Evolutionary conservation across 2,329 filamentous ascomycete species (phyloP).

Genomic region (Apiospora sp.): DNA sequence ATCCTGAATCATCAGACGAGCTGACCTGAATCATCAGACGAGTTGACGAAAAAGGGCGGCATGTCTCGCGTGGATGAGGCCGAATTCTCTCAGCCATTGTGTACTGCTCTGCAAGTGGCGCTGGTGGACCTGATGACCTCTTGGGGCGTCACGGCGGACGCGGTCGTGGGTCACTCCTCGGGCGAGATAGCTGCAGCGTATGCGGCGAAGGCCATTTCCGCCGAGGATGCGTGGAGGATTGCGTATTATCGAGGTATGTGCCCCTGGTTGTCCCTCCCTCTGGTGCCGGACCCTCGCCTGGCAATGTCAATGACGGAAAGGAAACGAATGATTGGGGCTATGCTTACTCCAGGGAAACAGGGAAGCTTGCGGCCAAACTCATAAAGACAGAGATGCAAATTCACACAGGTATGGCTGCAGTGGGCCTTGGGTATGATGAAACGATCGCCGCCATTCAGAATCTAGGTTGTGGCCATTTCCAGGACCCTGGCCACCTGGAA

Average conservation of each 20-base stretch:
- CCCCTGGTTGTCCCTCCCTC: too few species aligned
- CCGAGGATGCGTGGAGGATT: conserved; percentile 34
- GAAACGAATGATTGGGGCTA: not conserved
- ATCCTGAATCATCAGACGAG: too few species aligned
- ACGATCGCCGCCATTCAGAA: too few species aligned
- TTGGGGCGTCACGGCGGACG: conserved; percentile 34
- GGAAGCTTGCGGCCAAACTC: too few species aligned
- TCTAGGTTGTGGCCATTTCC: too few species aligned
- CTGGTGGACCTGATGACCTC: conserved; percentile 38
- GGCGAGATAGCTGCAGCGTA: conserved; percentile 46
- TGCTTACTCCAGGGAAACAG: too few species aligned
- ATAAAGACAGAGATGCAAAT: too few species aligned
- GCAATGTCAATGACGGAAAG: not conserved
- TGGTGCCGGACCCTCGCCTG: too few species aligned
- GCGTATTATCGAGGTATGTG: conserved; percentile 34
- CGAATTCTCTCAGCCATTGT: conserved; percentile 41
- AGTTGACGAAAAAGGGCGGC: not conserved
- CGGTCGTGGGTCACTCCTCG: conserved; percentile 44
- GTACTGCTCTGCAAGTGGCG: conserved; percentile 41
- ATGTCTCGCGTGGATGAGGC: conserved; percentile 43
- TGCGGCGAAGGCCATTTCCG: conserved; percentile 37
- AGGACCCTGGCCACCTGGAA: too few species aligned
- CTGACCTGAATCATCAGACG: too few species aligned
- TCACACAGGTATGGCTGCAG: too few species aligned
- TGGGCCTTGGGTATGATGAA: too few species aligned